A percentile compares a stretch with the other conserved stretches of the same genome.
Conservation (phyloP, 2,329 filamentous ascomycete species). For the Monilinia vaccinii-corymbosi region DNA sequence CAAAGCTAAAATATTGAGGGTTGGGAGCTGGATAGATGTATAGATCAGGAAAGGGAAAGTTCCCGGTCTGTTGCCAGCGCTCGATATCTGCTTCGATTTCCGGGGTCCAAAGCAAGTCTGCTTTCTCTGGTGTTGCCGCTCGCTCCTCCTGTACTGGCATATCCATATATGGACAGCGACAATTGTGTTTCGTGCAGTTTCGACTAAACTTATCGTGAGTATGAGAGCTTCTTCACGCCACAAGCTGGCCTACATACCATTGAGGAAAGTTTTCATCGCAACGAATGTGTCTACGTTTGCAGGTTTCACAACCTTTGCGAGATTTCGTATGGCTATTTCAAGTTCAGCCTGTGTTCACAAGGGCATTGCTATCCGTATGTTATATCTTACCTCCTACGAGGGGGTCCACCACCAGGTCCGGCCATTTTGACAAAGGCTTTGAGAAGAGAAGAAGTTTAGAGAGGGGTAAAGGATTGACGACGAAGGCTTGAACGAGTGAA, state of each 20-base stretch:
- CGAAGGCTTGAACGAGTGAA: slow-evolving; percentile 31
- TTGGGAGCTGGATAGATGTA: slow-evolving; percentile 66
- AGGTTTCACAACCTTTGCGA: slow-evolving; percentile 95
- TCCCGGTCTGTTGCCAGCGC: slow-evolving; percentile 73
- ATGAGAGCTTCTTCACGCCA: neutral
- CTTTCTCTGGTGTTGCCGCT: slow-evolving; percentile 51
- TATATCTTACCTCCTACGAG: slow-evolving; percentile 53
- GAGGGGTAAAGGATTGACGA: slow-evolving; percentile 25
- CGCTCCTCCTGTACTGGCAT: slow-evolving; percentile 58
- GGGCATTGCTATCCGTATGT: neutral
- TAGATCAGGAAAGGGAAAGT: slow-evolving; percentile 78
- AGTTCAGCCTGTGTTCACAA: slow-evolving; percentile 15
- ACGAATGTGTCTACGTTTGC: slow-evolving; percentile 93
- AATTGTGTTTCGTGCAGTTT: slow-evolving; percentile 98
- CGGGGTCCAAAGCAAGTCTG: slow-evolving; percentile 74
- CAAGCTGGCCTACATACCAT: slow-evolving; percentile 53
- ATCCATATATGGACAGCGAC: slow-evolving; percentile 96
- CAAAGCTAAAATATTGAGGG: slow-evolving; percentile 62
- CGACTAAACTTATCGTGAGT: slow-evolving; percentile 47
- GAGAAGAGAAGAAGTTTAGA: slow-evolving; percentile 12
- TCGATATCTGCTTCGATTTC: slow-evolving; percentile 75
- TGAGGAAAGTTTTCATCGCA: slow-evolving; percentile 98
- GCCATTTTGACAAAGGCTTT: slow-evolving; percentile 54
- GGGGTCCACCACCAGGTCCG: slow-evolving; percentile 89
- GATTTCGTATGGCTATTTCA: slow-evolving; percentile 86